Percentiles rank a stretch among this genome's conserved stretches.
Evolutionary conservation across 129 eudicot species (phyloP).

Genomic region (Lactuca saligna): DNA sequence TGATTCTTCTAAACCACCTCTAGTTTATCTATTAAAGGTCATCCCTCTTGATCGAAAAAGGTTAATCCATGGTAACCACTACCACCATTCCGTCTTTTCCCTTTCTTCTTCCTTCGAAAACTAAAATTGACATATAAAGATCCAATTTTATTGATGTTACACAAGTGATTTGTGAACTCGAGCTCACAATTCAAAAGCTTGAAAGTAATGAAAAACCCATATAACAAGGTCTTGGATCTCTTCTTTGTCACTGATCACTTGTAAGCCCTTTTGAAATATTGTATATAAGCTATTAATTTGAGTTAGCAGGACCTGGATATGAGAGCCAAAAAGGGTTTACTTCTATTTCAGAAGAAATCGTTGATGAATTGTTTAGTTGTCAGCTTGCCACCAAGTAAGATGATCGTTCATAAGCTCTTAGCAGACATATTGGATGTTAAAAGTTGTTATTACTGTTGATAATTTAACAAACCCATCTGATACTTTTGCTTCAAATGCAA

Average conservation of each 20-base stretch:
- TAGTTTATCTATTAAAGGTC: too few relatives aligned
- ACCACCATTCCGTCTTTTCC: not conserved
- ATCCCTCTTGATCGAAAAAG: slow-evolving; percentile 48
- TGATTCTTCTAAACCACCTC: too few relatives aligned
- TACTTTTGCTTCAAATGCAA: slow-evolving; percentile 56
- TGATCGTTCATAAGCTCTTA: slow-evolving; percentile 2
- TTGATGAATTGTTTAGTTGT: slow-evolving; percentile 59
- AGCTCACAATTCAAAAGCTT: slow-evolving; percentile 39
- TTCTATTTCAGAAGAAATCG: slow-evolving; percentile 47
- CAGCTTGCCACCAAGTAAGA: slow-evolving; percentile 43
- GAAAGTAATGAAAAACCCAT: slow-evolving; percentile 61
- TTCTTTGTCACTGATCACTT: slow-evolving; percentile 70
- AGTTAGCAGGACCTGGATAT: slow-evolving; percentile 67
- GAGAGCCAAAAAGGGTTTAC: slow-evolving; percentile 16
- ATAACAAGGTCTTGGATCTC: slow-evolving; percentile 70
- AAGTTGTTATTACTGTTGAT: slow-evolving; percentile 57
- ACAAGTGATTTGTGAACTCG: slow-evolving; percentile 57
- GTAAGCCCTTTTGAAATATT: slow-evolving; percentile 36
- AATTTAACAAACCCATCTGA: slow-evolving; percentile 64
- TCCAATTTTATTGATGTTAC: slow-evolving; percentile 59
- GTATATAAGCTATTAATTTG: slow-evolving; percentile 62
- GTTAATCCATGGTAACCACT: slow-evolving; percentile 55
- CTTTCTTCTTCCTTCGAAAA: not conserved
- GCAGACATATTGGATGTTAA: slow-evolving; percentile 31
- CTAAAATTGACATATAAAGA: not conserved